These are phyloP conservation scores for Ehretia macrophylla DNA, from an alignment of 257 asterid genomes.

Conservation along the genomic window DNA sequence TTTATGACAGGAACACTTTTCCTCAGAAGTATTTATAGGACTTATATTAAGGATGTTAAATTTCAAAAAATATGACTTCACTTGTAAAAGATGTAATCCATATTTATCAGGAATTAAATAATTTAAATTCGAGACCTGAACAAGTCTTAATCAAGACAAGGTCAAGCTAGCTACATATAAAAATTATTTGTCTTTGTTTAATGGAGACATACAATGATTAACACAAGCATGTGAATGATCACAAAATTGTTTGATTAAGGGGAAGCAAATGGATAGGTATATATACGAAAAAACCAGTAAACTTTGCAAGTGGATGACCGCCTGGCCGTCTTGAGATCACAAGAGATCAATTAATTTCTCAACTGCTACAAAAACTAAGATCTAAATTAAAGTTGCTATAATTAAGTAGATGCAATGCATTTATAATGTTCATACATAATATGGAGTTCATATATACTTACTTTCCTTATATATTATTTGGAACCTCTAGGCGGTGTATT, in stretches of 20 bases:
- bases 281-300: background rate
- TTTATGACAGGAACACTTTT: too few relatives aligned
- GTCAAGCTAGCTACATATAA: background rate
- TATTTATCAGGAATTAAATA: too few relatives aligned
- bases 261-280: background rate
- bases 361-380: slow-evolving; percentile 9
- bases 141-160: background rate
- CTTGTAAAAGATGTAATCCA: too few relatives aligned
- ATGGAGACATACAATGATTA: background rate
- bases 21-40: too few relatives aligned
- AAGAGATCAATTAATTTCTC: slow-evolving; percentile 13
- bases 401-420: too few relatives aligned
- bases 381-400: background rate
- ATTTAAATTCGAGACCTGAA: too few relatives aligned
- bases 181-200: background rate
- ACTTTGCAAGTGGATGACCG: slow-evolving; percentile 2
- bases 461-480: too few relatives aligned
- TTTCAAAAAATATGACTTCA: too few relatives aligned
- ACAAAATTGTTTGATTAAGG: background rate
- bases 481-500: too few relatives aligned
- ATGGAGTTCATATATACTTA: too few relatives aligned
- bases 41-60: too few relatives aligned
- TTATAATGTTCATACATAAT: too few relatives aligned
- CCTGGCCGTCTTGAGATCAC: slow-evolving; percentile 16
- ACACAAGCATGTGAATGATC: slow-evolving; percentile 1